Evolutionary conservation across 768 basidiomycete species (phyloP).

Genomic region (Lentinula sp.): DNA sequence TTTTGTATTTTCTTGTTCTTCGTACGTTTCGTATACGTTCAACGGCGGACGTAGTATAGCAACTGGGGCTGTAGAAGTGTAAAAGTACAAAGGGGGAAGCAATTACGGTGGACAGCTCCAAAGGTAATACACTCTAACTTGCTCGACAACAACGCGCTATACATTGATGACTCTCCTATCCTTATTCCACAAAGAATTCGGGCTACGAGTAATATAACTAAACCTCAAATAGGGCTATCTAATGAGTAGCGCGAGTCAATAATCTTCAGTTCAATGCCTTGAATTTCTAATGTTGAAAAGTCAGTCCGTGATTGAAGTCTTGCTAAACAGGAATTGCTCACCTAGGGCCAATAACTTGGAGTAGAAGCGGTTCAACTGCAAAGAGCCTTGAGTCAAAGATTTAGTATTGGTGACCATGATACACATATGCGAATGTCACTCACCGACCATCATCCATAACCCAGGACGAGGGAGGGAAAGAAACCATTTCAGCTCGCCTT

Average conservation of each 20-base stretch:
- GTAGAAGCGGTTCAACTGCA: conserved; percentile 4
- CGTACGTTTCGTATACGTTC: background rate
- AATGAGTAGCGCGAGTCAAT: background rate
- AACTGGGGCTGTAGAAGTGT: background rate
- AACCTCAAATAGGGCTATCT: too few relatives aligned
- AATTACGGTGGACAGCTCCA: too few relatives aligned
- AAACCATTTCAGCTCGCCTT: conserved; percentile 36
- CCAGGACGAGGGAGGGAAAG: conserved; percentile 28
- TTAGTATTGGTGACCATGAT: background rate
- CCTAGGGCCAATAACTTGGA: background rate
- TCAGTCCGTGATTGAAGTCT: background rate
- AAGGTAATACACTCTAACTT: too few relatives aligned
- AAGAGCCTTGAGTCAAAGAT: background rate
- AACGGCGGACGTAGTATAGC: background rate
- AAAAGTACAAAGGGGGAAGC: background rate
- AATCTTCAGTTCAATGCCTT: background rate
- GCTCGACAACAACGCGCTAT: too few relatives aligned
- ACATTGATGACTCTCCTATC: too few relatives aligned
- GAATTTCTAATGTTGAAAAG: background rate
- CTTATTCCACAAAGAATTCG: too few relatives aligned
- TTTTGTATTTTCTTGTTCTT: conserved; percentile 1
- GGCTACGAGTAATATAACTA: too few relatives aligned
- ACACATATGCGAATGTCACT: background rate
- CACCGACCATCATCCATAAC: conserved; percentile 3
- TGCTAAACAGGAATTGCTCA: background rate